phyloP scores from a whole-genome alignment of 2,329 filamentous ascomycete genomes.

The Alternaria novae-zelandiae region DNA sequence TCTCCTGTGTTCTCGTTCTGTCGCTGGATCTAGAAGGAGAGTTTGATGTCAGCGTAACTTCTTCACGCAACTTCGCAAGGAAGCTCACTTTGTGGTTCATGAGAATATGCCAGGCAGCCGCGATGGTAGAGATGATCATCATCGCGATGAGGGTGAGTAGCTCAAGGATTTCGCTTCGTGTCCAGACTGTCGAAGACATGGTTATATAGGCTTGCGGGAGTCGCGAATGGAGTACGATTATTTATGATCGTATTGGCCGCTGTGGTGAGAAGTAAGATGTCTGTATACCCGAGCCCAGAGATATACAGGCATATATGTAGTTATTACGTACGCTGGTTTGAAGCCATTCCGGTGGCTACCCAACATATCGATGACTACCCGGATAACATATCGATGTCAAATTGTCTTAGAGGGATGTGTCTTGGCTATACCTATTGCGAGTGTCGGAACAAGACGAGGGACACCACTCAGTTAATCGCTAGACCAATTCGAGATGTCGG shows the following conservation, averaged over 20 bases:
- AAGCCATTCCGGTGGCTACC: rapidly evolving
- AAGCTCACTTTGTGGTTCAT: not conserved
- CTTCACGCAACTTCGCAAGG: not conserved
- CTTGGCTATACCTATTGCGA: not conserved
- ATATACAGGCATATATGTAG: not conserved
- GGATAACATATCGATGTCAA: not conserved
- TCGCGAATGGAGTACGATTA: not conserved
- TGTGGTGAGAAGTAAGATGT: not conserved
- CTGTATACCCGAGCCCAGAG: not conserved
- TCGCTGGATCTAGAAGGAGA: not conserved
- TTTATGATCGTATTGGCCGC: not conserved
- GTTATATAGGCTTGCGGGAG: not conserved
- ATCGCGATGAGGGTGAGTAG: not conserved
- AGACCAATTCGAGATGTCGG: not conserved
- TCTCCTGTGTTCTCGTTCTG: not conserved
- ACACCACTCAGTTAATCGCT: not conserved
- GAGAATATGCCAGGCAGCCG: not conserved
- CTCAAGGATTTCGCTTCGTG: not conserved
- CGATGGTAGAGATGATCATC: not conserved
- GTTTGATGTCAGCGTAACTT: not conserved
- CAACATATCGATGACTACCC: not conserved
- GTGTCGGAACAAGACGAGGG: not conserved
- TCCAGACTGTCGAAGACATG: not conserved
- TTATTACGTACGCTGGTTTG: rapidly evolving
- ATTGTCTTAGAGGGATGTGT: not conserved